Base-by-base conservation (phyloP, 164 flowering plant genomes). In the Pachysandra terminalis region DNA sequence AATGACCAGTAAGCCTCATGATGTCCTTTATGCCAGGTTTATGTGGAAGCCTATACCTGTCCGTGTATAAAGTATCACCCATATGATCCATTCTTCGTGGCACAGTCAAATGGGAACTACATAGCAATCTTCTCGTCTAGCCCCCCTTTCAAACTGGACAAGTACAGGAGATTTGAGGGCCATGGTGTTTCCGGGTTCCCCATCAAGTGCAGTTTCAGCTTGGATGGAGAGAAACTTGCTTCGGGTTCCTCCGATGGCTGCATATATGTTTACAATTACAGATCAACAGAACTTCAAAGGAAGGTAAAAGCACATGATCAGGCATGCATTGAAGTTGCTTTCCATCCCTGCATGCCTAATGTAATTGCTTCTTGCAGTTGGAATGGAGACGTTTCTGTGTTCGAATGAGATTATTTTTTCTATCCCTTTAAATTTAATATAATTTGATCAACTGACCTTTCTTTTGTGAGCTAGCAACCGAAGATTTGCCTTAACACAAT, bases 131-230 rank as follows among this genome's bases (percentile, higher is more conserved):
- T 93, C 78, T 90, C 95, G 16, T 72, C 90, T 22, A 83, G 12
- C 25, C 86, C 88, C 0, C 98, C 98, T 55, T 96, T 86, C 77
- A 87, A 71, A 79, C 81, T 96, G 13, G 90, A 93, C 86, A 93
- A 86, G 81, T 93, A 81, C 81, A 89, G 77, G 77, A 84, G 97
- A 71, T 89, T 80, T 35, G 98, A 89, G 73, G 71, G 83, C 69
- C 97, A 96, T 73, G 90, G 90, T 19, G 97, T 93, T 3, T 87
- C 85, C 49, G 99, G 99, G n/a, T 93, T 96, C 70, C 90, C 99
- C 35, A 75, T 96, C 54, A 93, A 86, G 77, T 96, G 97, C 75
- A 82, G 71, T 71, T 91, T 96, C 82, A 91, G 87, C 81, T 56
- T 69, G 73, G 87, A 90, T 78, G 99, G 96, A 2, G 79, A 85